These are phyloP conservation scores for Amniculicola lignicola DNA, from an alignment of 495 filamentous ascomycete genomes.

Conservation along the genomic window DNA sequence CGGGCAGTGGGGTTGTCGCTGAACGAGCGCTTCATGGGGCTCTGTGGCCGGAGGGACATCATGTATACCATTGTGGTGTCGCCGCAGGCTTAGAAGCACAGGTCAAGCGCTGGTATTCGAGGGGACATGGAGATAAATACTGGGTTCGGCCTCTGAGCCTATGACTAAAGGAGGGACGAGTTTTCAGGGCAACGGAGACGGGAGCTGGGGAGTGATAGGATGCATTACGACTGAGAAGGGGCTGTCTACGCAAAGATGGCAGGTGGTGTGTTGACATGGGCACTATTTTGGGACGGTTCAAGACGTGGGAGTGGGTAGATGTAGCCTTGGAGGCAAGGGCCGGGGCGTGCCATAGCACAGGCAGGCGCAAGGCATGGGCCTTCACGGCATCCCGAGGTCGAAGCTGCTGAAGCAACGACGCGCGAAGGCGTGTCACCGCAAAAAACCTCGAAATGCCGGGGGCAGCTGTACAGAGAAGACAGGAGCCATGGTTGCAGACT, in stretches of 20 bases:
- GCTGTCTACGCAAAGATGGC: neutral
- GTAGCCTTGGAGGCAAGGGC: slow-evolving; percentile 14
- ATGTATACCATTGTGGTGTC: slow-evolving; percentile 33
- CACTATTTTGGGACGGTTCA: too few relatives aligned
- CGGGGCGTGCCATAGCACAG: slow-evolving; percentile 9
- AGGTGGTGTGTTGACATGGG: neutral
- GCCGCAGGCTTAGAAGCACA: slow-evolving; percentile 17
- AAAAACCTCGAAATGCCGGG: too few relatives aligned
- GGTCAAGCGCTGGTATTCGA: slow-evolving; percentile 3
- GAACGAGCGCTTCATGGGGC: slow-evolving; percentile 37
- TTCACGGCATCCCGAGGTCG: too few relatives aligned
- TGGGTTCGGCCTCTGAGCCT: neutral
- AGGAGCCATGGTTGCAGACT: too few relatives aligned
- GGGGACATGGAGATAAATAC: slow-evolving; percentile 35
- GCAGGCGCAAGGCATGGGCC: slow-evolving; percentile 29
- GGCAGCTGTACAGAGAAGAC: too few relatives aligned
- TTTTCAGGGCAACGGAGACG: neutral
- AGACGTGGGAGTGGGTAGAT: too few relatives aligned
- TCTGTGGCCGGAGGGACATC: slow-evolving; percentile 36
- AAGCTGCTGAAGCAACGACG: too few relatives aligned
- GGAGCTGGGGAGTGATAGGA: too few relatives aligned
- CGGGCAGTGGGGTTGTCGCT: slow-evolving; percentile 35
- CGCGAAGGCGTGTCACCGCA: too few relatives aligned
- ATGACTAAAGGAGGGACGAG: slow-evolving; percentile 27
- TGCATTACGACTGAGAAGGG: neutral